A percentile compares a stretch with the other conserved stretches of the same genome.
phyloP scores from a whole-genome alignment of 164 flowering plant genomes.

The Brasenia schreberi region DNA sequence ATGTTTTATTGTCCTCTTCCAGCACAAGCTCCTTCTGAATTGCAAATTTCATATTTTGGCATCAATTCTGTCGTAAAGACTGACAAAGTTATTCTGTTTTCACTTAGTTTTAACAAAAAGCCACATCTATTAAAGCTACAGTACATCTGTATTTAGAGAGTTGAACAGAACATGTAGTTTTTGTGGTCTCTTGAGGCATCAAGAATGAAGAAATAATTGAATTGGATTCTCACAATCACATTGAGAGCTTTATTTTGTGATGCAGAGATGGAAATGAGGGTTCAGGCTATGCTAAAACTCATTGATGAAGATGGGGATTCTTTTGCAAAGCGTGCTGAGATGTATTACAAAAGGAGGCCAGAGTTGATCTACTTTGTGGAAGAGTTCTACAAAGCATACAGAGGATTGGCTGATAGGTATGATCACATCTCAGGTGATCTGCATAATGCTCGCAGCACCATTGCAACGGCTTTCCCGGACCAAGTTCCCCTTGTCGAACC shows the following conservation, averaged over 20 bases:
- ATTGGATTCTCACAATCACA: neutral
- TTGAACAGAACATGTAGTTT: too few species aligned
- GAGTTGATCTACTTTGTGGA: conserved; percentile 63
- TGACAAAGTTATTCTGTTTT: too few species aligned
- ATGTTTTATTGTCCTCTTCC: too few species aligned
- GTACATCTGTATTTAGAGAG: too few species aligned
- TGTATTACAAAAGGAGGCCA: conserved; percentile 76
- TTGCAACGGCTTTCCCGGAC: conserved; percentile 70
- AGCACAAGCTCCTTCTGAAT: too few species aligned
- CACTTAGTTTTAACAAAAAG: too few species aligned
- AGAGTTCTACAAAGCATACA: conserved; percentile 57
- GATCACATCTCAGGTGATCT: conserved; percentile 69
- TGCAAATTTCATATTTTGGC: too few species aligned
- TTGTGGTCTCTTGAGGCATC: too few species aligned
- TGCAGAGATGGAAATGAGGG: conserved; percentile 86
- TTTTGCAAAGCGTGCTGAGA: conserved; percentile 68
- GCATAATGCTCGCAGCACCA: conserved; percentile 72
- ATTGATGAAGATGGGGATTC: conserved; percentile 77
- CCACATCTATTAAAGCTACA: too few species aligned
- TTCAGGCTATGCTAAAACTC: conserved; percentile 38
- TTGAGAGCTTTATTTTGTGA: neutral
- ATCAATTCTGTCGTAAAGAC: too few species aligned
- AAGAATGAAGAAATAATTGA: too few species aligned
- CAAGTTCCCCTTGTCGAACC: conserved; percentile 8
- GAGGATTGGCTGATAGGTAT: conserved; percentile 84